phyloP scores from a whole-genome alignment of 73 alveolate species.

The Blepharisma stoltei region DNA sequence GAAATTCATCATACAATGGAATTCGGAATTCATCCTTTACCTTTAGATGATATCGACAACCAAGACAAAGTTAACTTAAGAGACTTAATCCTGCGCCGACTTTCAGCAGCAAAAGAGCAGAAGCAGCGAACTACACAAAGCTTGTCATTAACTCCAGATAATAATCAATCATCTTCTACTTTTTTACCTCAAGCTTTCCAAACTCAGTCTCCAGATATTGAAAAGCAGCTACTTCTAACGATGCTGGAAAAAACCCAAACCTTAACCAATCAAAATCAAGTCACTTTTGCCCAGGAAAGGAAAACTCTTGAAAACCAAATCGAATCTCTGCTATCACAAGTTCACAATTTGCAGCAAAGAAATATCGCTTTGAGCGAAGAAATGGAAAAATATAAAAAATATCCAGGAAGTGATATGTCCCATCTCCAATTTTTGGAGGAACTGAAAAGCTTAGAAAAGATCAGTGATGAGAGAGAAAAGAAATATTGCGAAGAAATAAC shows the following conservation, averaged over 20 bases:
- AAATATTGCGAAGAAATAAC: conserved; percentile 4
- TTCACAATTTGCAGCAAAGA: background rate
- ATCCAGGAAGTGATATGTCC: background rate
- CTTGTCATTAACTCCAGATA: too few relatives aligned
- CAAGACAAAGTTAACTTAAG: background rate
- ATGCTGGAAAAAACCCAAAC: conserved; percentile 16
- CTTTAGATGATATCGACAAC: too few relatives aligned
- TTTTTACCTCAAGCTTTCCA: too few relatives aligned
- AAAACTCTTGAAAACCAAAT: background rate
- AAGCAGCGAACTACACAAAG: background rate
- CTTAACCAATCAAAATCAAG: background rate
- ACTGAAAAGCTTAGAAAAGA: background rate
- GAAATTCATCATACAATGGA: too few relatives aligned
- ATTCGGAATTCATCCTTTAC: too few relatives aligned
- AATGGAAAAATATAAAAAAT: background rate
- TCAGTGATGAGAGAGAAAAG: conserved; percentile 1
- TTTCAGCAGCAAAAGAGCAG: conserved; percentile 28
- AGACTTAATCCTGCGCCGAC: conserved; percentile 1
- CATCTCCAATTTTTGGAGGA: background rate
- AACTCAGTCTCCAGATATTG: background rate
- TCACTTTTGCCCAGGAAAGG: background rate
- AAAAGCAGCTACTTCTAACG: background rate
- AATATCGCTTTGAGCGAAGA: background rate
- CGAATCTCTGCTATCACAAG: background rate
- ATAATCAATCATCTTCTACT: too few relatives aligned